Conservation (phyloP, 2,329 filamentous ascomycete genomes). For the Hansfordia pulvinata region DNA sequence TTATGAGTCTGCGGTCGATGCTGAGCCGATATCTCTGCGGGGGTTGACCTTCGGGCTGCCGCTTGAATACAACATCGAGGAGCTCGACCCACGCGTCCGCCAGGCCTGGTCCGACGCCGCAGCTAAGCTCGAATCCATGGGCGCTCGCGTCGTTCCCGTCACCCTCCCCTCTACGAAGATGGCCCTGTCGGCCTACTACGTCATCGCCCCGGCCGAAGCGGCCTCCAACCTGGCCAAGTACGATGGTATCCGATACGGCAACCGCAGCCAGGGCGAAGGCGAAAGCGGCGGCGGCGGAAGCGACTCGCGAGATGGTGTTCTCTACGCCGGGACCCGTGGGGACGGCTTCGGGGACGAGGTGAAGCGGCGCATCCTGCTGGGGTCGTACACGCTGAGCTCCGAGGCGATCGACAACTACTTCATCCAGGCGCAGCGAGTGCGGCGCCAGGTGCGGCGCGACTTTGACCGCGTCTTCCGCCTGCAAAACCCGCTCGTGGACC, state of each 20-base stretch:
- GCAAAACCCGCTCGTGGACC: slow-evolving; percentile 51
- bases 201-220: slow-evolving; percentile 88
- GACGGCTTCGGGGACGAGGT: slow-evolving; percentile 74
- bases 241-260: slow-evolving; percentile 88
- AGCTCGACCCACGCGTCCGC: slow-evolving; percentile 59
- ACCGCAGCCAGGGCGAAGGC: slow-evolving; percentile 26
- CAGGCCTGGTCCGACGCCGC: slow-evolving; percentile 56
- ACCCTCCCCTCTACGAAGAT: slow-evolving; percentile 73
- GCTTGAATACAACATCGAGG: slow-evolving; percentile 76
- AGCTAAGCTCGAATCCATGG: slow-evolving; percentile 42
- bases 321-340: slow-evolving; percentile 67
- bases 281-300: no score
- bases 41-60: slow-evolving; percentile 42
- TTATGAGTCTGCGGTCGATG: slow-evolving; percentile 6
- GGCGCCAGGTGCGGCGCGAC: slow-evolving; percentile 70
- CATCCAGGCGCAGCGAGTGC: slow-evolving; percentile 78
- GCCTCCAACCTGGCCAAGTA: slow-evolving; percentile 95
- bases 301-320: slow-evolving; percentile 43
- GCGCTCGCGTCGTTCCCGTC: slow-evolving; percentile 60
- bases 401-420: slow-evolving; percentile 95
- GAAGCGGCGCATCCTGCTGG: slow-evolving; percentile 72
- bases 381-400: slow-evolving; percentile 80
- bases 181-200: slow-evolving; percentile 86
- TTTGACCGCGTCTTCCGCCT: slow-evolving; percentile 68
- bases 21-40: slow-evolving; percentile 9